These are phyloP conservation scores for Sugiyamaella grinbergsii DNA, from an alignment of 1,139 yeast species.

Conservation along the genomic window DNA sequence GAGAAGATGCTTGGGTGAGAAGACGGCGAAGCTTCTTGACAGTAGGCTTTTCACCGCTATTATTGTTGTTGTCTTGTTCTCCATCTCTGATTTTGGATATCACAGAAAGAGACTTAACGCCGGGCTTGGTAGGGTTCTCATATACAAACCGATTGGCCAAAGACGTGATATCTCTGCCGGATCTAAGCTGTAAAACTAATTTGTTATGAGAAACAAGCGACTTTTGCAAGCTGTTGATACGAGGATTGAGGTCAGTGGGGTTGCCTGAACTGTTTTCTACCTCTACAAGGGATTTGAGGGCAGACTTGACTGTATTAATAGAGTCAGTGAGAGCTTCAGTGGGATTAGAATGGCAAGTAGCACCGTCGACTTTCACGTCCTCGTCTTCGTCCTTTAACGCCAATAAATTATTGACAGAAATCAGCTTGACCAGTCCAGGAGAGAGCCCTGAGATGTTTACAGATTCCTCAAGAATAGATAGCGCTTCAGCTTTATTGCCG, in stretches of 20 bases:
- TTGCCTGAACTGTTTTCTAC: slow-evolving; percentile 12
- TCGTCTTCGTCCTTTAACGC: slow-evolving; percentile 18
- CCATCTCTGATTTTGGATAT: slow-evolving; percentile 16
- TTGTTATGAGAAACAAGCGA: slow-evolving; percentile 11
- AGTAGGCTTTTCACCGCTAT: background rate
- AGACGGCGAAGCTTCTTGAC: slow-evolving; percentile 12
- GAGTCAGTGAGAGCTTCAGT: slow-evolving; percentile 8
- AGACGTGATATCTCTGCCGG: slow-evolving; percentile 19
- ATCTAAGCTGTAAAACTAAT: slow-evolving; percentile 8
- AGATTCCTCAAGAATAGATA: slow-evolving; percentile 43
- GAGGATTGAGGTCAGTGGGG: slow-evolving; percentile 7
- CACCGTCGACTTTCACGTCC: slow-evolving; percentile 8
- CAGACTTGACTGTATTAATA: slow-evolving; percentile 1
- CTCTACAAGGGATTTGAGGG: slow-evolving; percentile 15
- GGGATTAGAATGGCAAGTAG: background rate
- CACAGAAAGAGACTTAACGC: slow-evolving; percentile 14
- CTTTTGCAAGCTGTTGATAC: slow-evolving; percentile 12
- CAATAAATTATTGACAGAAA: slow-evolving; percentile 26
- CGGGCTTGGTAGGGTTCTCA: slow-evolving; percentile 8
- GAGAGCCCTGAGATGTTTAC: slow-evolving; percentile 27
- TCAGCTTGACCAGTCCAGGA: slow-evolving; percentile 25
- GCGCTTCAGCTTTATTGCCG: slow-evolving; percentile 51
- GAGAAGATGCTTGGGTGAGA: slow-evolving; percentile 8
- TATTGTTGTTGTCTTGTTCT: slow-evolving; percentile 22
- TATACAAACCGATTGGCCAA: slow-evolving; percentile 13